phyloP scores from a whole-genome alignment of 2,329 filamentous ascomycete genomes.

The Pseudogymnoascus verrucosus region DNA sequence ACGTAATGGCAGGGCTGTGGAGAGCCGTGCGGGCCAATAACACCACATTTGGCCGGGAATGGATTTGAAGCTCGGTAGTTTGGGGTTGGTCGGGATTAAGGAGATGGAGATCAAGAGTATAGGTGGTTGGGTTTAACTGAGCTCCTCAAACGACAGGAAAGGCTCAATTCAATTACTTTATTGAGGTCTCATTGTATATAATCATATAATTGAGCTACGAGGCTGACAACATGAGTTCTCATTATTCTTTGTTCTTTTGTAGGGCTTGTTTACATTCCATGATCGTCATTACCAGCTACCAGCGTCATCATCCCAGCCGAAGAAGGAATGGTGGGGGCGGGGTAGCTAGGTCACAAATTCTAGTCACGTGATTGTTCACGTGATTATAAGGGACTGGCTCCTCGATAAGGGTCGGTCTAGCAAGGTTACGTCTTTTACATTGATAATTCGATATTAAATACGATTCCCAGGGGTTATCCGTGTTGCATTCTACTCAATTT shows the following conservation, averaged over 20 bases:
- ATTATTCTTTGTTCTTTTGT: not conserved
- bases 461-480: not conserved
- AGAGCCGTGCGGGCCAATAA: not conserved
- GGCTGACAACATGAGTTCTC: not conserved
- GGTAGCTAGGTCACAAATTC: not conserved
- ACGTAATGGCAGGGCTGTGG: not conserved
- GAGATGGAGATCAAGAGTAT: not conserved
- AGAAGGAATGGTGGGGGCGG: not conserved
- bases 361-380: not conserved
- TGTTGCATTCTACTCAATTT: not conserved
- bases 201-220: not conserved
- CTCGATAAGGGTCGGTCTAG: not conserved
- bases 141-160: not conserved
- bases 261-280: not conserved
- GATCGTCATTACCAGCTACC: not conserved
- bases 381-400: not conserved
- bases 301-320: not conserved
- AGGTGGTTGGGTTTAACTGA: not conserved
- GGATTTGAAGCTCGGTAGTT: not conserved
- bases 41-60: not conserved
- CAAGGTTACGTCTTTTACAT: not conserved
- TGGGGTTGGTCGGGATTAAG: not conserved
- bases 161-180: not conserved
- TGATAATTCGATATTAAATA: not conserved
- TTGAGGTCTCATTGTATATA: not conserved